phyloP scores from a whole-genome alignment of 2,329 filamentous ascomycete species.

The Trichophyton mentagrophytes region DNA sequence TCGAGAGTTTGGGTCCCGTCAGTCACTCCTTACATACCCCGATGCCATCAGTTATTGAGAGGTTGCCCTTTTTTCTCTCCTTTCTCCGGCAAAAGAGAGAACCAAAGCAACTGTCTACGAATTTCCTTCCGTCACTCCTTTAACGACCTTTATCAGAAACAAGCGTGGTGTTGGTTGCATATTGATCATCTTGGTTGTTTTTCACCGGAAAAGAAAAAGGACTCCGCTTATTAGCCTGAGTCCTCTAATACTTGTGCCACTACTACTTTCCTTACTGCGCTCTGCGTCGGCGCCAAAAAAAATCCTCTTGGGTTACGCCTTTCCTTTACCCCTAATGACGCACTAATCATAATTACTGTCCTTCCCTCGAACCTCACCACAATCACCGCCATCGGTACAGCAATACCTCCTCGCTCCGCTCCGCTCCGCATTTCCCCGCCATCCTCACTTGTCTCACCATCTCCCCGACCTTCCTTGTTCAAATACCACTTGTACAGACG shows the following conservation, averaged over 20 bases:
- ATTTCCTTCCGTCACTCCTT: conserved; percentile 25
- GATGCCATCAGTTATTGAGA: conserved; percentile 10
- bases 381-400: neutral
- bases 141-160: conserved; percentile 14
- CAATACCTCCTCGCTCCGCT: neutral
- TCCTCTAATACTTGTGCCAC: neutral
- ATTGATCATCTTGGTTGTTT: conserved; percentile 2
- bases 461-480: conserved; percentile 1
- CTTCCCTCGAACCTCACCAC: conserved; percentile 2
- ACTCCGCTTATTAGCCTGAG: neutral
- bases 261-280: conserved; percentile 9
- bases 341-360: conserved; percentile 5
- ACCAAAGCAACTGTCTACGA: conserved; percentile 12
- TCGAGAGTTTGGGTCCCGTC: conserved; percentile 14
- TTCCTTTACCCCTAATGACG: conserved; percentile 8
- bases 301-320: conserved; percentile 12
- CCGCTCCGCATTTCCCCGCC: neutral
- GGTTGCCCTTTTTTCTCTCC: neutral
- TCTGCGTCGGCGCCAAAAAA: neutral
- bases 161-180: conserved; percentile 15
- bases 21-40: conserved; percentile 14
- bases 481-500: conserved; percentile 6
- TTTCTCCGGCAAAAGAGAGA: neutral
- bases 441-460: neutral
- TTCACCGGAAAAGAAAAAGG: neutral